Evolutionary conservation across 1,139 yeast species (phyloP), one percentile per base, ranked within the genome.

Genomic region (Candida sojae): DNA sequence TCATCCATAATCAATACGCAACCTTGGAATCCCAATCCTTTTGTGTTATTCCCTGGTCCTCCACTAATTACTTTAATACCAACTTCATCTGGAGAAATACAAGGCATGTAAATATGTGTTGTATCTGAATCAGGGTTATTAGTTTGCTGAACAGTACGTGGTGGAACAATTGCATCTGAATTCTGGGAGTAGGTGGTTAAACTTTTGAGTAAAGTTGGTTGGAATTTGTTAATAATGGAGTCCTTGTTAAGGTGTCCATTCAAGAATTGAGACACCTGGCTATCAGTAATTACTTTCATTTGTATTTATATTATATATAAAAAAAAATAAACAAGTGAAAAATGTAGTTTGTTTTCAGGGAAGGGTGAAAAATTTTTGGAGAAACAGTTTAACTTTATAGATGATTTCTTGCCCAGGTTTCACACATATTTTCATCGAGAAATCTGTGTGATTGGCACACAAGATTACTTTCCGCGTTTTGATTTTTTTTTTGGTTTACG

Each of bases 71-170:
- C 73, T 61, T 79, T 74, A 48, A 75, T 53, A 45, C 84, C 71
- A 48, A 67, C 62, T 60, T 73, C 70, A 62, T 75, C 57, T 62
- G 77, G 63, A 67, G 85, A 79, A 9, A 79, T 70, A 30, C 84
- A 76, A 5, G 88, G 88, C 90, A 85, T 84, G 62, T 82, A 83
- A 34, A 84, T 58, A 60, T 84, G 88, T 0, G 77, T 69, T 2
- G 82, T 57, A 48, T 70, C 75, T 4, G 65, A 59, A 1, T 51
- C 49, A 2, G 56, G 53, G 17, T 68, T 66, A 46, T 61, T 66
- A 11, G 73, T 60, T 4, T 54, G 39, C 39, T 60, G 64, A 2
- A 65, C 70, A 3, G 62, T 67, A 47, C 78, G 54, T 2, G 71
- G 73, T 4, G 78, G 79, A 5, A 70, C 66, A n/a, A 64, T 60